phyloP scores from a whole-genome alignment of 2,329 filamentous ascomycete genomes.

The Orbilia ellipsospora region DNA sequence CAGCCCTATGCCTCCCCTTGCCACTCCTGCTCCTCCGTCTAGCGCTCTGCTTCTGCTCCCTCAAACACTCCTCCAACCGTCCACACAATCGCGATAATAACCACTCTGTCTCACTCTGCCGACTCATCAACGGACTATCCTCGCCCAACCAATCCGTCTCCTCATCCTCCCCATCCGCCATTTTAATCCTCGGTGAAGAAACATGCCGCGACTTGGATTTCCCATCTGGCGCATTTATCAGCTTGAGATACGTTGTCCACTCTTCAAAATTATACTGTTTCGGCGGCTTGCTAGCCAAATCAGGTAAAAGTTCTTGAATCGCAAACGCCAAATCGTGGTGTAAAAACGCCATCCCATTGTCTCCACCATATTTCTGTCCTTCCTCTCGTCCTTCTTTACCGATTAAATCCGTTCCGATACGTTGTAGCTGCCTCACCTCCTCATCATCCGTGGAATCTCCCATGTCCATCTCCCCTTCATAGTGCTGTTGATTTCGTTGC shows the following conservation, averaged over 20 bases:
- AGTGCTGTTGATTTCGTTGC: conserved; percentile 60
- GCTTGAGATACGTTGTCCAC: conserved; percentile 83
- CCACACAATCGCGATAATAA: conserved; percentile 74
- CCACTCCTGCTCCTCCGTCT: conserved; percentile 7
- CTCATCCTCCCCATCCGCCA: conserved; percentile 68
- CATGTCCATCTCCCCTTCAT: conserved; percentile 8
- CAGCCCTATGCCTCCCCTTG: conserved; percentile 30
- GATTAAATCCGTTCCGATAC: conserved; percentile 33
- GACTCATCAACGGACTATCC: conserved; percentile 74
- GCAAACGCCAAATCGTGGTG: conserved; percentile 46
- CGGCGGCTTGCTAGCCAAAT: conserved; percentile 63
- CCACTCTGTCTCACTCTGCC: conserved; percentile 74
- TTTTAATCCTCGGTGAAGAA: conserved; percentile 43
- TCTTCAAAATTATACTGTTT: conserved; percentile 82
- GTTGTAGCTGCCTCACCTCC: conserved; percentile 25
- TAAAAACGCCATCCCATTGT: conserved; percentile 11
- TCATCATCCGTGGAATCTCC: conserved; percentile 18
- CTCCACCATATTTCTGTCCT: conserved; percentile 51
- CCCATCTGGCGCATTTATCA: conserved; percentile 68
- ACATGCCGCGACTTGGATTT: conserved; percentile 60
- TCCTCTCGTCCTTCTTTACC: conserved; percentile 60
- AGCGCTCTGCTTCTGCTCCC: conserved; percentile 51
- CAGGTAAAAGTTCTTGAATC: conserved; percentile 43
- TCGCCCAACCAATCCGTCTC: conserved; percentile 80
- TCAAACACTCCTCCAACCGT: conserved; percentile 68